These are phyloP conservation scores for Acephala macrosclerotiorum DNA, from an alignment of 2,329 filamentous ascomycete species.

Conservation along the genomic window DNA sequence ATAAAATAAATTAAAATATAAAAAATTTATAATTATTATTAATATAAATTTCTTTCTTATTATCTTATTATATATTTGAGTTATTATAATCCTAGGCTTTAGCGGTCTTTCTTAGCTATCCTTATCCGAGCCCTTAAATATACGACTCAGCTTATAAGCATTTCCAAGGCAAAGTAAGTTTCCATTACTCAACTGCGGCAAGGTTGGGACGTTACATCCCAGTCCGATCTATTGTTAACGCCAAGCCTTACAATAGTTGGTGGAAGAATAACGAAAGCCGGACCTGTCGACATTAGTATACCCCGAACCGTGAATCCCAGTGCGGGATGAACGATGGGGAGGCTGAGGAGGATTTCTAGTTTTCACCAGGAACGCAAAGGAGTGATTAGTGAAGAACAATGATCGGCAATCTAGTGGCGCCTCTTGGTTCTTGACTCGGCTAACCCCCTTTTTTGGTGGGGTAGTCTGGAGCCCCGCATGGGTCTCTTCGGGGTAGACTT, in stretches of 20 bases:
- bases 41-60: no score
- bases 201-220: neutral
- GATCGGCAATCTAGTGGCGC: neutral
- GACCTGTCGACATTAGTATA: neutral
- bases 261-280: conserved; percentile 2
- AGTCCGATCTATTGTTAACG: neutral
- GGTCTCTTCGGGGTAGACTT: neutral
- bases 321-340: neutral
- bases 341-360: neutral
- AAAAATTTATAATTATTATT: no score
- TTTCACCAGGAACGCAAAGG: neutral
- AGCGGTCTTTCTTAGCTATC: neutral
- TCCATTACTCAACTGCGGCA: neutral
- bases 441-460: neutral
- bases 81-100: no score
- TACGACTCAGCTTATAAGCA: neutral
- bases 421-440: neutral
- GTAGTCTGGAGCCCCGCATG: conserved; percentile 8
- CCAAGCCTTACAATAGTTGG: conserved; percentile 8
- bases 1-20: no score
- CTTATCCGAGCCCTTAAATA: neutral
- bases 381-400: neutral
- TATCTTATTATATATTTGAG: no score
- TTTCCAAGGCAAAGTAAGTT: neutral
- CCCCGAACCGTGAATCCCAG: neutral